These are phyloP conservation scores for Pichia eremophila DNA, from an alignment of 805 yeast genomes.

Conservation along the genomic window DNA sequence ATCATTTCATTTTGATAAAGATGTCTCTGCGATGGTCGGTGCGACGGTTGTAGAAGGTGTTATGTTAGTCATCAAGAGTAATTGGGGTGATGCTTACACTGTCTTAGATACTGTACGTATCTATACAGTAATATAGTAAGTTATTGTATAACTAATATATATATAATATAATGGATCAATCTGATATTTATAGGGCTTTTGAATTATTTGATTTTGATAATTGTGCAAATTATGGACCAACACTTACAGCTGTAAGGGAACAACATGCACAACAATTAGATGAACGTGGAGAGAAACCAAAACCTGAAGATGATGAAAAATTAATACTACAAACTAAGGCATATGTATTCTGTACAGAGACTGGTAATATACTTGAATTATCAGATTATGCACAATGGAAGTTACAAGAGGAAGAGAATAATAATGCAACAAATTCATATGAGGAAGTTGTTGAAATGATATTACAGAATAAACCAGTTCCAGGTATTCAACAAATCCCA, in stretches of 20 bases:
- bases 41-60: neutral
- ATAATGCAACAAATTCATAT: neutral
- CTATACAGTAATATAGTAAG: neutral
- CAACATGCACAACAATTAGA: neutral
- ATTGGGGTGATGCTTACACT: neutral
- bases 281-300: neutral
- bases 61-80: neutral
- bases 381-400: neutral
- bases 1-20: neutral
- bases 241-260: neutral
- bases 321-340: neutral
- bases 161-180: neutral
- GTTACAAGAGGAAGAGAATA: neutral
- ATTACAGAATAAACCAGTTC: neutral
- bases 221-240: neutral
- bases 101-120: neutral
- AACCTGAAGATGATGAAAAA: neutral
- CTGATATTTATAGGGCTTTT: neutral
- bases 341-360: neutral
- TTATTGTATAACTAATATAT: no score
- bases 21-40: neutral
- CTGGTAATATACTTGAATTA: neutral
- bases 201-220: neutral
- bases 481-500: neutral
- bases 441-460: neutral